Percentiles rank a stretch among this genome's conserved stretches.
These are phyloP conservation scores for Penstemon barbatus DNA, from an alignment of 257 asterid species.

Conservation along the genomic window DNA sequence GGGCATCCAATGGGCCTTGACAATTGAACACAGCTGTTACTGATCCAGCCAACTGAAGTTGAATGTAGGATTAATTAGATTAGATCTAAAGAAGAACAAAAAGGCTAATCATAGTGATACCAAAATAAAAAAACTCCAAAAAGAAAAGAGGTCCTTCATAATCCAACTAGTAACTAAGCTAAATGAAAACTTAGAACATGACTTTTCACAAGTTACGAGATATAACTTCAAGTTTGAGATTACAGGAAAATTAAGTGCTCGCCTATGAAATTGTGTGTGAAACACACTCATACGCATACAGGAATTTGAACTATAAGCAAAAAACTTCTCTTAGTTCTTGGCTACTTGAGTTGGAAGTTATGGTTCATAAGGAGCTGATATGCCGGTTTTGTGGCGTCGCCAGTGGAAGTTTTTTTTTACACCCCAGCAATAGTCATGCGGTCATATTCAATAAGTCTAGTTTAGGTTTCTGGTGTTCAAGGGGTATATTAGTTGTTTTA, in stretches of 20 bases:
- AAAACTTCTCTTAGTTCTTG: constrained; percentile 5
- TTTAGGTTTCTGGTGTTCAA: constrained; percentile 5
- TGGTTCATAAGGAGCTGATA: not conserved
- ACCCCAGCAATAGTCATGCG: constrained; percentile 13
- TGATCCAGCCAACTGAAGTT: constrained; percentile 91
- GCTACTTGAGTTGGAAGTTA: constrained; percentile 9
- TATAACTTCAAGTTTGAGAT: constrained; percentile 16
- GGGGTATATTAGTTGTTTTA: not conserved
- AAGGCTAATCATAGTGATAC: constrained; percentile 14
- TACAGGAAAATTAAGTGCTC: constrained; percentile 9
- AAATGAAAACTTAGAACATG: constrained; percentile 3
- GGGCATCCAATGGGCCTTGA: constrained; percentile 99
- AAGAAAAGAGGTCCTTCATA: not conserved
- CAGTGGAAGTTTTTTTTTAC: not conserved
- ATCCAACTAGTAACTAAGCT: not conserved
- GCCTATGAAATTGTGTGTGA: not conserved
- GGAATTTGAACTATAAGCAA: constrained; percentile 5
- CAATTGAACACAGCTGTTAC: constrained; percentile 95
- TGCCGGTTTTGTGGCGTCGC: not conserved
- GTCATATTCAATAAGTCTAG: constrained; percentile 6
- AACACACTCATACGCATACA: constrained; percentile 10
- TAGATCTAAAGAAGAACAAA: constrained; percentile 7
- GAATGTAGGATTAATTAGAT: constrained; percentile 28
- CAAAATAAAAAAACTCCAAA: constrained; percentile 3
- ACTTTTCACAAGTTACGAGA: not conserved